Evolutionary conservation across 768 basidiomycete genomes (phyloP).

Genomic region (Boletus vinaceobasis): DNA sequence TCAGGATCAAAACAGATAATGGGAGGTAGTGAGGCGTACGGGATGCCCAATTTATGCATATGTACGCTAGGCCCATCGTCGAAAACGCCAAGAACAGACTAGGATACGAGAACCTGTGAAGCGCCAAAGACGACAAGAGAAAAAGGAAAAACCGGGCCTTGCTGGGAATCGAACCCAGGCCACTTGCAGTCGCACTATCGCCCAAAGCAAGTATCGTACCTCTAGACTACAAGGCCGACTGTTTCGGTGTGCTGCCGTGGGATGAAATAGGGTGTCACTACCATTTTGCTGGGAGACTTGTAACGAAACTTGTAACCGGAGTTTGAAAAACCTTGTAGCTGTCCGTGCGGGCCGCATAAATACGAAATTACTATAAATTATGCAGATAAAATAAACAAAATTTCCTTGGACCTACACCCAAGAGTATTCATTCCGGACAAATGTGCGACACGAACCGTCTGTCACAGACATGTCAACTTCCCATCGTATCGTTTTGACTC

Average conservation of each 20-base stretch:
- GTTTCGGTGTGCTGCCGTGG: rapidly evolving
- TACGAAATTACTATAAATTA: too few relatives aligned
- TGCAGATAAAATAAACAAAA: too few relatives aligned
- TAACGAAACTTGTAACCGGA: too few relatives aligned
- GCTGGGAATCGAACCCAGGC: slow-evolving; percentile 41
- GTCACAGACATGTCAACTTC: too few relatives aligned
- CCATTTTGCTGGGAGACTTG: not conserved
- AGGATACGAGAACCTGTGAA: too few relatives aligned
- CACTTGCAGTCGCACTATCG: slow-evolving; percentile 27
- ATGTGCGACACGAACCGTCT: too few relatives aligned
- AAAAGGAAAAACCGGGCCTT: slow-evolving; percentile 27
- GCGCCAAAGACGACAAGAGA: not conserved
- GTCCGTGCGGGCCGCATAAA: too few relatives aligned
- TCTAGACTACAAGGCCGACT: slow-evolving; percentile 33
- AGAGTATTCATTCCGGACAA: too few relatives aligned
- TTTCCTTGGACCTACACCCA: too few relatives aligned
- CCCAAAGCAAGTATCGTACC: slow-evolving; percentile 37
- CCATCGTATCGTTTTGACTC: too few relatives aligned
- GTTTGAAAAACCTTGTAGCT: too few relatives aligned
- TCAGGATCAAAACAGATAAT: not conserved
- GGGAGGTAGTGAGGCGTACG: too few relatives aligned
- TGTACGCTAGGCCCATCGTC: not conserved
- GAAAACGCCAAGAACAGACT: not conserved
- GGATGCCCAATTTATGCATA: not conserved
- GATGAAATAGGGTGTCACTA: not conserved